Percentiles rank a stretch among this genome's conserved stretches.
phyloP scores from a whole-genome alignment of 2,329 filamentous ascomycete species.

The Atkinsonella texensis region DNA sequence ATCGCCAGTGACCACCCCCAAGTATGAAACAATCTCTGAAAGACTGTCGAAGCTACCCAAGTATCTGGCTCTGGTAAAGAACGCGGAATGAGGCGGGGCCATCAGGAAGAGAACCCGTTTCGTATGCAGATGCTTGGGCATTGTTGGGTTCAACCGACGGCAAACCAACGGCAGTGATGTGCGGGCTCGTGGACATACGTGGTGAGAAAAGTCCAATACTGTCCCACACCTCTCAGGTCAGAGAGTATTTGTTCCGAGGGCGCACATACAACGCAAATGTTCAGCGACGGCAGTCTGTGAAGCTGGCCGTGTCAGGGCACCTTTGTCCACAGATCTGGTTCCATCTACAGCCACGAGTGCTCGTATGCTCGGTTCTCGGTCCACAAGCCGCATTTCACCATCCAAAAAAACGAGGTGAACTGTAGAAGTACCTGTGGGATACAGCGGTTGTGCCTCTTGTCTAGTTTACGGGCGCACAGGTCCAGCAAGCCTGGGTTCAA shows the following conservation, averaged over 20 bases:
- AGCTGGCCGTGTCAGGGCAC: background rate
- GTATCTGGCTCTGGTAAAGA: conserved; percentile 4
- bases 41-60: background rate
- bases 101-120: conserved; percentile 3
- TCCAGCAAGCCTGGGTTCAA: no score
- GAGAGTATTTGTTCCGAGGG: background rate
- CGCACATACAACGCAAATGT: conserved; percentile 3
- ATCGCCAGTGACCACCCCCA: background rate
- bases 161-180: conserved; percentile 5
- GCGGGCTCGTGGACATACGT: background rate
- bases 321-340: background rate
- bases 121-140: conserved; percentile 4
- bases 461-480: background rate
- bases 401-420: background rate
- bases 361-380: background rate
- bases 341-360: background rate
- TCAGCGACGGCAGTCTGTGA: background rate
- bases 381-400: background rate
- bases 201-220: conserved; percentile 1
- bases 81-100: conserved; percentile 5
- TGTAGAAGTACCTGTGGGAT: background rate
- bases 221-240: background rate
- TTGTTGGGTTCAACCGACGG: conserved; percentile 5
- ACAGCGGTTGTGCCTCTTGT: no score
- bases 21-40: conserved; percentile 1